Evolutionary conservation across 352 stramenopile genomes (phyloP).

Genomic region (Pythium sp.): DNA sequence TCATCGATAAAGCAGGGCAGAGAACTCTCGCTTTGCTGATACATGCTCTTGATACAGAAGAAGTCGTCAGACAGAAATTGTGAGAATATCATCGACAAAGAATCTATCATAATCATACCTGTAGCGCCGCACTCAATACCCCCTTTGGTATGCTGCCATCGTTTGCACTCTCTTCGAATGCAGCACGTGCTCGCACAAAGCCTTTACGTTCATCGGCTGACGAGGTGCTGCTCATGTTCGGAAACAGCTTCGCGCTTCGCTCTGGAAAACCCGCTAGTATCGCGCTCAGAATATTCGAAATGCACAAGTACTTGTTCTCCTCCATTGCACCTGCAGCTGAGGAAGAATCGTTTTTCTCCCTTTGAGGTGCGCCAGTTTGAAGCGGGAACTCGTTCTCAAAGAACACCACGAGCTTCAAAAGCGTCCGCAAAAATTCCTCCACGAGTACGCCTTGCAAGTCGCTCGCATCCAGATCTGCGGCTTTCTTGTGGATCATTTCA

Average conservation of each 20-base stretch:
- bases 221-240: conserved; percentile 17
- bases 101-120: conserved; percentile 23
- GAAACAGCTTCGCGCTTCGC: conserved; percentile 51
- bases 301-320: conserved; percentile 40
- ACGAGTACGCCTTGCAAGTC: conserved; percentile 74
- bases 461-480: conserved; percentile 56
- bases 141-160: conserved; percentile 26
- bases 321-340: conserved; percentile 8
- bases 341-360: not conserved
- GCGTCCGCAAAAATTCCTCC: conserved; percentile 71
- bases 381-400: conserved; percentile 66
- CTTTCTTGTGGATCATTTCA: conserved; percentile 64
- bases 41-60: conserved; percentile 17
- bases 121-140: conserved; percentile 23
- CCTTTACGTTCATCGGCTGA: conserved; percentile 9
- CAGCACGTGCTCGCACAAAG: conserved; percentile 8
- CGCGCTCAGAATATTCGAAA: conserved; percentile 68
- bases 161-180: conserved; percentile 30
- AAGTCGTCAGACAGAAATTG: not conserved
- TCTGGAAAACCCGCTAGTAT: conserved; percentile 53
- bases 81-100: not conserved
- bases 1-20: conserved; percentile 57
- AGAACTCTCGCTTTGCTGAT: conserved; percentile 10
- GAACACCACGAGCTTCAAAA: conserved; percentile 73
- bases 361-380: not conserved